phyloP scores from a whole-genome alignment of 306 rosid species.

The Cucurbita pepo region DNA sequence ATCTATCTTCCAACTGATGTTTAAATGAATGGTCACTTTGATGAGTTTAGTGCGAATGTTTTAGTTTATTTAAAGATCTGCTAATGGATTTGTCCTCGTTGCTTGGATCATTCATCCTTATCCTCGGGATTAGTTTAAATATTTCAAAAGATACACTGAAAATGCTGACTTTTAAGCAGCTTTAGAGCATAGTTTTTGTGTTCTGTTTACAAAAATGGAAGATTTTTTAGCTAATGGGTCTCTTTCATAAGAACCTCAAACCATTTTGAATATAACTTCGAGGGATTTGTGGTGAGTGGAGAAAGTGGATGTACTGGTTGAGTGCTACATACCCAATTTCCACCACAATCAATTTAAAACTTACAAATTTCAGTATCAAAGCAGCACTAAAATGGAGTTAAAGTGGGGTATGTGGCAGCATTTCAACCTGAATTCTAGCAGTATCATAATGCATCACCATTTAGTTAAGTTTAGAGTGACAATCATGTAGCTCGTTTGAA shows the following conservation, averaged over 20 bases:
- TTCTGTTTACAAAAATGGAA: no score
- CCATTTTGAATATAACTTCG: not conserved
- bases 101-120: constrained; percentile 1
- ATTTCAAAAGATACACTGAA: not conserved
- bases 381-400: not conserved
- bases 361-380: not conserved
- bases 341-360: constrained; percentile 2
- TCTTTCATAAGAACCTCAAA: not conserved
- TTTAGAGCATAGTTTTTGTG: not conserved
- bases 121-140: not conserved
- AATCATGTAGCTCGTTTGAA: not conserved
- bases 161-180: not conserved
- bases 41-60: not conserved
- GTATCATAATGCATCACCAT: not conserved
- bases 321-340: not conserved
- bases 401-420: not conserved
- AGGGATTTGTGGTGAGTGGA: not conserved
- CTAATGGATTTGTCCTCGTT: not conserved
- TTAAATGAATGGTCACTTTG: not conserved
- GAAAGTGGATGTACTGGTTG: constrained; percentile 1
- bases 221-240: not conserved
- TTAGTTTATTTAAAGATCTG: not conserved
- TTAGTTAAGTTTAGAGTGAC: not conserved
- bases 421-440: not conserved
- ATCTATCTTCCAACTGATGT: not conserved